Percentiles rank a stretch among this genome's conserved stretches.
Evolutionary conservation across 75 land plant species (phyloP).

Genomic region (Selaginella tamariscina): DNA sequence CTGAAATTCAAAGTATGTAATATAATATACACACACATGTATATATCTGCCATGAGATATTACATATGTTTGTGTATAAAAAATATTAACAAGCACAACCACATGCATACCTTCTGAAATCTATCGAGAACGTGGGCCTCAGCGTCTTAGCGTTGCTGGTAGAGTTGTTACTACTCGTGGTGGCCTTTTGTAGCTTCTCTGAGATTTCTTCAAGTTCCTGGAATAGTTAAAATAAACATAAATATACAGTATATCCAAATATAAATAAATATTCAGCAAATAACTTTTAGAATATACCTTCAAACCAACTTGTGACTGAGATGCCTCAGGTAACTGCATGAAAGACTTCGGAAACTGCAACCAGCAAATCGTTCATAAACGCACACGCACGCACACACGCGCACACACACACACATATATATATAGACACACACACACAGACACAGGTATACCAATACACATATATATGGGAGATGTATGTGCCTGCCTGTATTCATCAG

Average conservation of each 20-base stretch:
- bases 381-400: too few species aligned
- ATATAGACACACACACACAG: too few species aligned
- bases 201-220: background rate
- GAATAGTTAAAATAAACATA: background rate
- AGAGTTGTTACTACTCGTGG: too few species aligned
- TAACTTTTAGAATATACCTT: background rate
- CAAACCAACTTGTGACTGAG: background rate
- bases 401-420: too few species aligned
- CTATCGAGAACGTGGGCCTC: background rate
- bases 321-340: background rate
- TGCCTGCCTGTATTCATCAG: too few species aligned
- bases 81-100: background rate
- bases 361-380: background rate
- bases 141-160: too few species aligned
- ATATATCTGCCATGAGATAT: background rate
- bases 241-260: too few species aligned
- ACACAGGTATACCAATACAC: too few species aligned
- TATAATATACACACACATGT: too few species aligned
- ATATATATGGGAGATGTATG: too few species aligned
- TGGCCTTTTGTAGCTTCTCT: background rate
- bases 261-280: too few species aligned
- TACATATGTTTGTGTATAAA: background rate
- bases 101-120: background rate
- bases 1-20: too few species aligned
- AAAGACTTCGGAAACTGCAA: background rate